Evolutionary conservation across 148 eudicot genomes (phyloP), one percentile per base, ranked within the genome.

Genomic region (Fagopyrum esculentum): DNA sequence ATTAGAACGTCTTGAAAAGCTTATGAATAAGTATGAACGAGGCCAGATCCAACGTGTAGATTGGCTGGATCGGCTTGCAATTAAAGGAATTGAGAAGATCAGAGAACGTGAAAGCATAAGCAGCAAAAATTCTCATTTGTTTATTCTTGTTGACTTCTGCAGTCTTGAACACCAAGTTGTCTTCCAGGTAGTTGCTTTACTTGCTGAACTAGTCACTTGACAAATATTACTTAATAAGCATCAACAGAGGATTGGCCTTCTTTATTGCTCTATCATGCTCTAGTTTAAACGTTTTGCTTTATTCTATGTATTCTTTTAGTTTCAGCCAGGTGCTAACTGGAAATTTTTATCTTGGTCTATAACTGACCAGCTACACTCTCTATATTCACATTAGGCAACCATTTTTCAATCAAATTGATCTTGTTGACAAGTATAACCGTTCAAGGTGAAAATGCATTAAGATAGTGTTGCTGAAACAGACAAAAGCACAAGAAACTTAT

Each of bases 141-240:
- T 83, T 79, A 73, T 95, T 29, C 81, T 95, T 71, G 85, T 95
- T 81, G 97, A 95, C 81, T 95, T 95, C 79, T 84, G 96, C 86
- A 90, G 97, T 81, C 89, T 95, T 52, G 98, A 95, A 75, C 98
- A 95, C 79, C 92, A 91, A 80, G 97, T 95, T 83, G 98, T 92
- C 71, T 89, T 90, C 73, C 97, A 92, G 98, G 98, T 94, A 82
- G 71, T 40, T 43, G 47, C 40, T 66, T 40, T 66, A 43, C 45
- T 64, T 35, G 13, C 12, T 64, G 45, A 40, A 12, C 9, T 60
- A 9, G 6, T 63, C 45, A 66, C 47, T 13, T 40, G 71, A 17
- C 8, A 66, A 40, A 43, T 12, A 40, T 40, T 35, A 35, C 40
- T 35, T 9, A 66, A 66, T 64, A 64, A 61, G 9, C 26, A 35